Conservation (phyloP, 1,284 basidiomycete genomes). For the Naganishia sp. region DNA sequence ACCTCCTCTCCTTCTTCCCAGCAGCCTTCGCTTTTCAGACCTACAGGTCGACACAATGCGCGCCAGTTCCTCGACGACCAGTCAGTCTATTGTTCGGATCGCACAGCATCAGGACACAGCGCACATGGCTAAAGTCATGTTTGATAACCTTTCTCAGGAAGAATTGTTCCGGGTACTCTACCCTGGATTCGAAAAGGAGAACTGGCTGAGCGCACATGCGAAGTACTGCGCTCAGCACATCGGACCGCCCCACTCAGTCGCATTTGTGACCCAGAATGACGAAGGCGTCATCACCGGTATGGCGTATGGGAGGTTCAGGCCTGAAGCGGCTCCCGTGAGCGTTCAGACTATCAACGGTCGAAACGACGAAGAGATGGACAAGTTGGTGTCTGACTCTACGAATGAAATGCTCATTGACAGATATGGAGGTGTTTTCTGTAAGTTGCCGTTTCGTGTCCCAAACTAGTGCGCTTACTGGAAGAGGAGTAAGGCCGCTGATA, state of each 20-base stretch:
- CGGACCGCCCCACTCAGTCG: not conserved
- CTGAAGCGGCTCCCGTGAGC: too few species aligned
- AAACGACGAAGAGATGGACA: too few species aligned
- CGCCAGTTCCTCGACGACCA: not conserved
- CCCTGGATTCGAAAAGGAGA: not conserved
- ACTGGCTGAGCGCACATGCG: not conserved
- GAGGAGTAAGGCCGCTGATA: not conserved
- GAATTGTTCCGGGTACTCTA: not conserved
- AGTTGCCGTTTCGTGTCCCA: not conserved
- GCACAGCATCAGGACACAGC: not conserved
- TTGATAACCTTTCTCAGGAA: not conserved
- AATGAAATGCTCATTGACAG: not conserved
- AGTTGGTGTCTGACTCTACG: too few species aligned
- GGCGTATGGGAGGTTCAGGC: not conserved
- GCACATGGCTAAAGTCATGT: not conserved
- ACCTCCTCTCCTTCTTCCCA: too few species aligned
- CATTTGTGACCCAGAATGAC: not conserved
- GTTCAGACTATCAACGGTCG: too few species aligned
- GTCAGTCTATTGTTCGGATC: not conserved
- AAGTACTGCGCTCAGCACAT: conserved; percentile 1
- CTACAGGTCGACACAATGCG: too few species aligned
- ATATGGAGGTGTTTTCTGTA: not conserved
- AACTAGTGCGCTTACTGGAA: too few species aligned
- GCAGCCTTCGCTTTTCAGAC: too few species aligned
- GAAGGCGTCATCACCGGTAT: conserved; percentile 1